phyloP scores from a whole-genome alignment of 352 stramenopile species.

The Globisporangium abappressorium region DNA sequence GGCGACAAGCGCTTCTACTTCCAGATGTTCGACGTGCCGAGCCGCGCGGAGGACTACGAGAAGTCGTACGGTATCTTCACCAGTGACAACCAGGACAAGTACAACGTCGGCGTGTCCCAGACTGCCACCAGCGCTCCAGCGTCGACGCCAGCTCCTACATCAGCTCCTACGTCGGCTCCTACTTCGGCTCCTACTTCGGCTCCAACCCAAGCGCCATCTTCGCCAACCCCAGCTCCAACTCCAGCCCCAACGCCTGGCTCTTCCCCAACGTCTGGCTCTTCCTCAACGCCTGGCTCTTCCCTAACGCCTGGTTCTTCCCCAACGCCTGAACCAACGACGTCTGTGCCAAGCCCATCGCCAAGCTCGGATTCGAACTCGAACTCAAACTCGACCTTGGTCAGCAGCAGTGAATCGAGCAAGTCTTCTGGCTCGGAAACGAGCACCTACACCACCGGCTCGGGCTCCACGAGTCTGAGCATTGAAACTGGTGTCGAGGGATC shows the following conservation, averaged over 20 bases:
- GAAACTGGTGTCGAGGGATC: background rate
- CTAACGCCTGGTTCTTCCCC: background rate
- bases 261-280: background rate
- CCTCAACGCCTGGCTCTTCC: constrained; percentile 3
- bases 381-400: background rate
- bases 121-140: background rate
- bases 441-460: background rate
- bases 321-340: constrained; percentile 12
- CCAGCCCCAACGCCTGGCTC: background rate
- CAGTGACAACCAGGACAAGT: constrained; percentile 47
- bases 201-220: background rate
- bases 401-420: constrained; percentile 1
- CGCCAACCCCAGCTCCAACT: background rate
- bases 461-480: background rate
- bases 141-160: background rate
- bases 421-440: constrained; percentile 3
- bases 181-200: constrained; percentile 9
- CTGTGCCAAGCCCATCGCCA: constrained; percentile 2
- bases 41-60: constrained; percentile 41
- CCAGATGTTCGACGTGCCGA: constrained; percentile 65
- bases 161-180: background rate
- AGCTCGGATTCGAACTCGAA: constrained; percentile 10
- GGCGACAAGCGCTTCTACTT: constrained; percentile 68
- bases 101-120: constrained; percentile 23
- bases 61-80: constrained; percentile 48